These are phyloP conservation scores for Lenzites betulinus DNA, from an alignment of 768 basidiomycete genomes.

Conservation along the genomic window DNA sequence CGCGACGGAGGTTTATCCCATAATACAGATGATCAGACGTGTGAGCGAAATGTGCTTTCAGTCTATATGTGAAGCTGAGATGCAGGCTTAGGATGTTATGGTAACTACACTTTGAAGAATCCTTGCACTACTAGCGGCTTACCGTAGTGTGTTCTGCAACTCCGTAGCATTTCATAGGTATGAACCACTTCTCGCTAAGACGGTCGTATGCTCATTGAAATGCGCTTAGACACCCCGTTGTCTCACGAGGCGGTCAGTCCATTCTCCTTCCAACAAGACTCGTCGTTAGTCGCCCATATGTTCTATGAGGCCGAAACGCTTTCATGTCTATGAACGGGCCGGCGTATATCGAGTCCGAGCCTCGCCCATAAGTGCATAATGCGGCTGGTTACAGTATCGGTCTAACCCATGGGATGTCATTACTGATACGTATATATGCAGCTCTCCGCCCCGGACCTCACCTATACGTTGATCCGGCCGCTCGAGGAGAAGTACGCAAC, in stretches of 20 bases:
- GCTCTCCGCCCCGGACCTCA: constrained; percentile 84
- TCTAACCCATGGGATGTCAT: too few relatives aligned
- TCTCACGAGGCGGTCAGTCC: constrained; percentile 72
- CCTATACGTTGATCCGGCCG: constrained; percentile 87
- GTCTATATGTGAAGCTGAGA: constrained; percentile 22
- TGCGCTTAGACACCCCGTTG: constrained; percentile 73
- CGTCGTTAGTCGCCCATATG: too few relatives aligned
- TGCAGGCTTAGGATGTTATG: constrained; percentile 55
- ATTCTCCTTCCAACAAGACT: not conserved
- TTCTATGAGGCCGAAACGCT: too few relatives aligned
- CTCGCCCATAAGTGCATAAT: too few relatives aligned
- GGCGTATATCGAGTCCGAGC: too few relatives aligned
- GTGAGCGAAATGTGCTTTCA: constrained; percentile 51
- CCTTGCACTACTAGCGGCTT: not conserved
- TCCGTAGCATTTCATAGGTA: constrained; percentile 76
- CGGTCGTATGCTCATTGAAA: not conserved
- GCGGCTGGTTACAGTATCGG: too few relatives aligned
- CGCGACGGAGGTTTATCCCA: constrained; percentile 68
- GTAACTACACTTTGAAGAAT: constrained; percentile 37
- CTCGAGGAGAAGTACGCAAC: constrained; percentile 83
- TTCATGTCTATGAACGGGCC: too few relatives aligned
- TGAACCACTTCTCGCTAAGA: not conserved
- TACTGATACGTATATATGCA: constrained; percentile 33
- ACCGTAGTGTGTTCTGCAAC: not conserved
- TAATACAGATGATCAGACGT: constrained; percentile 75